Percentiles rank a stretch among this genome's conserved stretches.
phyloP scores from a whole-genome alignment of 768 basidiomycete species.

The Leccinum longicurvipes region DNA sequence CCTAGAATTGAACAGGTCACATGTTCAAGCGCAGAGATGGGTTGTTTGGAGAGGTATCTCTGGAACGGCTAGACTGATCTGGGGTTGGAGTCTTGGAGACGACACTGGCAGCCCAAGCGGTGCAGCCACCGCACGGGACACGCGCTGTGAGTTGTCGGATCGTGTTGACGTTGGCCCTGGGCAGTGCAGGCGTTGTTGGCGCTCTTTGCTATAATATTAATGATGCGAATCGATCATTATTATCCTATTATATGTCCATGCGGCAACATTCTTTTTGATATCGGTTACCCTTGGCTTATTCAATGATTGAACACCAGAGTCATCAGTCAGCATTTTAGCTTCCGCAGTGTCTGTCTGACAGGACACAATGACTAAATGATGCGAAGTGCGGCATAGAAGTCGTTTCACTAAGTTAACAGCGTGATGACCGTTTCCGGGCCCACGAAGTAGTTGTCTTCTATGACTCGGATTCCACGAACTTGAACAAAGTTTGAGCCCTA shows the following conservation, averaged over 20 bases:
- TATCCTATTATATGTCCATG: neutral
- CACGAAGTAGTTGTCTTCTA: neutral
- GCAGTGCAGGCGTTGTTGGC: neutral
- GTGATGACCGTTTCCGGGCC: neutral
- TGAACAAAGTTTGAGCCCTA: neutral
- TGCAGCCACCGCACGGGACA: neutral
- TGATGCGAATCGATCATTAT: neutral
- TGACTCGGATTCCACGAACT: no score
- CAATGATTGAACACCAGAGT: conserved; percentile 1
- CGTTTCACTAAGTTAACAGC: neutral
- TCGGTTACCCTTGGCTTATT: neutral
- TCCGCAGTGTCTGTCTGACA: neutral
- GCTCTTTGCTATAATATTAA: neutral
- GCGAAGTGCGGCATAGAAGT: neutral
- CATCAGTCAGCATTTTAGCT: neutral
- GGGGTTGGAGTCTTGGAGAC: neutral
- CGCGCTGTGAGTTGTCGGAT: neutral
- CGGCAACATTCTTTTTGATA: neutral
- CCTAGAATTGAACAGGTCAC: conserved; percentile 19
- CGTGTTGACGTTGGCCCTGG: neutral
- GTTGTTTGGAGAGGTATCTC: conserved; percentile 20
- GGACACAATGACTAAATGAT: neutral
- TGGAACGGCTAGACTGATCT: conserved; percentile 4
- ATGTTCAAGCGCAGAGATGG: neutral
- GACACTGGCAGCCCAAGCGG: neutral